A percentile compares a stretch with the other conserved stretches of the same genome.
phyloP scores from a whole-genome alignment of 2,329 filamentous ascomycete species.

The Chaetomiaceae sp. region DNA sequence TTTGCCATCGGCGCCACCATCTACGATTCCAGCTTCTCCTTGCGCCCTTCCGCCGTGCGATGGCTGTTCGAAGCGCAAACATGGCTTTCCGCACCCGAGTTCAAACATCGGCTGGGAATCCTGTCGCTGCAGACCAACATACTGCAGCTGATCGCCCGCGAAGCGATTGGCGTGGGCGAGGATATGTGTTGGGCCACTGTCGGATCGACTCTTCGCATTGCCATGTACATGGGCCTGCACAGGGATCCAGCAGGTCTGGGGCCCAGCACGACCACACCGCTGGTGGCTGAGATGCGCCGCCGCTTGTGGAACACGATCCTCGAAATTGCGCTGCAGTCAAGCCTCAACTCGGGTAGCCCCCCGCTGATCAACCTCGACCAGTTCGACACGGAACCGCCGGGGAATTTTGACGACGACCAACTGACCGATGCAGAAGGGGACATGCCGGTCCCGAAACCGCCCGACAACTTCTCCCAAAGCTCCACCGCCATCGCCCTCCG shows the following conservation, averaged over 20 bases:
- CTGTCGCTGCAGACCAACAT: constrained; percentile 46
- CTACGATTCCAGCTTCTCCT: constrained; percentile 46
- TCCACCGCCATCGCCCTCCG: constrained; percentile 40
- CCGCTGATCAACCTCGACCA: constrained; percentile 41
- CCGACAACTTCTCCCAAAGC: constrained; percentile 36
- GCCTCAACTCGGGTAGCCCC: constrained; percentile 42
- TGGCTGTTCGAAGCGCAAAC: constrained; percentile 56
- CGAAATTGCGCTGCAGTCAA: constrained; percentile 43
- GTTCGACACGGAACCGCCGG: constrained; percentile 45
- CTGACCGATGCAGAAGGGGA: constrained; percentile 29
- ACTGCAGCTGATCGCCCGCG: constrained; percentile 40
- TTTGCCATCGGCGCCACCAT: constrained; percentile 51
- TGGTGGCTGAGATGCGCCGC: constrained; percentile 43
- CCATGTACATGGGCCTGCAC: constrained; percentile 48
- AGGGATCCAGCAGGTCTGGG: constrained; percentile 41
- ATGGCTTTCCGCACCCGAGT: constrained; percentile 49
- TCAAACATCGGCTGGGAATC: constrained; percentile 47
- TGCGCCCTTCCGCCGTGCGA: constrained; percentile 44
- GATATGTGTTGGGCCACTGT: constrained; percentile 46
- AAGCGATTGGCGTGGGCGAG: constrained; percentile 35
- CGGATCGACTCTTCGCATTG: constrained; percentile 41
- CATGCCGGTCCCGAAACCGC: constrained; percentile 29
- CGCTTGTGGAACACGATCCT: constrained; percentile 50
- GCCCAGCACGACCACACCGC: constrained; percentile 29
- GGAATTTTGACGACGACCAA: constrained; percentile 48